Conservation (phyloP, 1,284 basidiomycete genomes). For the Irpex sp. region DNA sequence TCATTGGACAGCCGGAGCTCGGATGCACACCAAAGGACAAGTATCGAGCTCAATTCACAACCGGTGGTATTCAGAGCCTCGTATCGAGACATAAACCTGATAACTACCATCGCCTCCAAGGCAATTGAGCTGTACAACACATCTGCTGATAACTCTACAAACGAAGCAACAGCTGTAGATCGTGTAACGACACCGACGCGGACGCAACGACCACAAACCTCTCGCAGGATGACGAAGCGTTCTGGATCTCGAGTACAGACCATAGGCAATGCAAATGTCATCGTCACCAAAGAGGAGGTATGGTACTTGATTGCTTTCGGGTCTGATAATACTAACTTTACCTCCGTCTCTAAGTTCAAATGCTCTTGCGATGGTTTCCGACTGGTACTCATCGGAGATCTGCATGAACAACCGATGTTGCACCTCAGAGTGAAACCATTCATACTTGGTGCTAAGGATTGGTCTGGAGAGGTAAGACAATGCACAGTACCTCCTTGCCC, state of each 20-base stretch:
- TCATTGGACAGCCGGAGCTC: conserved; percentile 84
- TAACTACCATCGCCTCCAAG: conserved; percentile 86
- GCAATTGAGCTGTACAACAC: conserved; percentile 68
- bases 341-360: conserved; percentile 52
- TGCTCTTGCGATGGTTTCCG: conserved; percentile 89
- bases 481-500: conserved; percentile 4
- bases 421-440: conserved; percentile 89
- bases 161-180: background rate
- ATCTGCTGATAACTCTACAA: conserved; percentile 11
- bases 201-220: conserved; percentile 1
- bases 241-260: conserved; percentile 46
- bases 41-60: conserved; percentile 80
- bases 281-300: conserved; percentile 82
- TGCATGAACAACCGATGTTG: conserved; percentile 93
- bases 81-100: conserved; percentile 89
- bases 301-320: background rate
- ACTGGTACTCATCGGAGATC: conserved; percentile 90
- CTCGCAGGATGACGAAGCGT: conserved; percentile 17
- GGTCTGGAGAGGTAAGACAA: conserved; percentile 81
- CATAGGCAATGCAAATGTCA: conserved; percentile 54
- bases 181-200: background rate
- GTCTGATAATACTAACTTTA: background rate
- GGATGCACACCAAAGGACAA: conserved; percentile 74
- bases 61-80: conserved; percentile 92
- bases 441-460: conserved; percentile 82